Evolutionary conservation across 768 basidiomycete genomes (phyloP).

Genomic region (Cyathus striatus): DNA sequence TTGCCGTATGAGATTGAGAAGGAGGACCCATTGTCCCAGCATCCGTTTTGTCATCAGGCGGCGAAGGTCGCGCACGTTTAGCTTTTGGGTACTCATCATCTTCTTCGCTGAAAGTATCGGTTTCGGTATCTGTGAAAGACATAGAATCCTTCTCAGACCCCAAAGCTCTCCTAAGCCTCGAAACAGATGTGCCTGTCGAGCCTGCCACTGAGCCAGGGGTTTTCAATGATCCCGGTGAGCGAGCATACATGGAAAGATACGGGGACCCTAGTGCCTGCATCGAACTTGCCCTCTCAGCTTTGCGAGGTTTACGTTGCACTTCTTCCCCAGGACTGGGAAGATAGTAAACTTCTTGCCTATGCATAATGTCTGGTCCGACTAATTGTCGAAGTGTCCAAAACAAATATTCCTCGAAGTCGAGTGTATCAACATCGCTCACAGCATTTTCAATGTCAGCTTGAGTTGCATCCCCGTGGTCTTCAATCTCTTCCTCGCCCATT

Average conservation of each 20-base stretch:
- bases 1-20: conserved; percentile 10
- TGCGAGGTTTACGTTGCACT: conserved; percentile 16
- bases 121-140: conserved; percentile 14
- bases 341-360: conserved; percentile 64
- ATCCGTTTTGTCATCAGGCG: conserved; percentile 13
- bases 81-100: conserved; percentile 16
- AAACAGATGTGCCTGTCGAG: conserved; percentile 23
- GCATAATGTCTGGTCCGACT: conserved; percentile 59
- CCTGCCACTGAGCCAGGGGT: conserved; percentile 20
- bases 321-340: conserved; percentile 48
- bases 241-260: conserved; percentile 14
- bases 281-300: conserved; percentile 12
- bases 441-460: conserved; percentile 42
- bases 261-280: conserved; percentile 18
- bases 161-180: conserved; percentile 11
- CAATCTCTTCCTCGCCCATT: conserved; percentile 56
- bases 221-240: conserved; percentile 17
- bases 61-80: conserved; percentile 19
- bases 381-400: conserved; percentile 54
- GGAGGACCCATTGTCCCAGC: conserved; percentile 11
- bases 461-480: conserved; percentile 55
- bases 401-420: conserved; percentile 48
- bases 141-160: conserved; percentile 17
- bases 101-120: conserved; percentile 18
- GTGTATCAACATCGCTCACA: conserved; percentile 41